Percentiles rank a stretch among this genome's conserved stretches.
Conservation (phyloP, 2,329 filamentous ascomycete genomes). For the Biscogniauxia sp. region DNA sequence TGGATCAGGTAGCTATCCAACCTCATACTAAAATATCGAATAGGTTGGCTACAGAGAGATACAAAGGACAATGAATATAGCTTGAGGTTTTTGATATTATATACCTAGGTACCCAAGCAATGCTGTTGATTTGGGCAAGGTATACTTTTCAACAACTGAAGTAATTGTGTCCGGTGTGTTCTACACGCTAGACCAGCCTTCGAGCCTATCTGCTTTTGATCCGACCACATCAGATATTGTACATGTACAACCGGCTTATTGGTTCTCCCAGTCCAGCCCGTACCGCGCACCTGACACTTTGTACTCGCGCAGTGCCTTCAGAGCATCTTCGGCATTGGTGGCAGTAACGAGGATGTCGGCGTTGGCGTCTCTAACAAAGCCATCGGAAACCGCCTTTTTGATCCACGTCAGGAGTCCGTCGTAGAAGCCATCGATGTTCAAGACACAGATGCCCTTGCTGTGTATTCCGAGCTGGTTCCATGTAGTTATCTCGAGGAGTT, state of each 20-base stretch:
- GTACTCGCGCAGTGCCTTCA: constrained; percentile 70
- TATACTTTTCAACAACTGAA: background rate
- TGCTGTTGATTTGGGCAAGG: background rate
- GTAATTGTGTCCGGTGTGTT: too few relatives aligned
- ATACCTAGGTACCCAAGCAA: background rate
- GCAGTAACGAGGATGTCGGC: constrained; percentile 77
- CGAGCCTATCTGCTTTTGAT: background rate
- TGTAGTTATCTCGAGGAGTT: constrained; percentile 85
- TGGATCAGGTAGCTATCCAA: too few relatives aligned
- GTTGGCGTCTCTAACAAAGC: constrained; percentile 73
- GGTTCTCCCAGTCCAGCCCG: constrained; percentile 71
- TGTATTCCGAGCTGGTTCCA: constrained; percentile 99
- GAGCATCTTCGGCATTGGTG: constrained; percentile 67
- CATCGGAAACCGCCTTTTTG: constrained; percentile 67
- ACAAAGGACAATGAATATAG: too few relatives aligned
- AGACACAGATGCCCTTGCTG: constrained; percentile 70
- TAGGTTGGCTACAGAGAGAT: too few relatives aligned
- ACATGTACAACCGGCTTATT: constrained; percentile 17
- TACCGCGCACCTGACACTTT: constrained; percentile 71
- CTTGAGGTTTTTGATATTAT: too few relatives aligned
- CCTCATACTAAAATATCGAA: too few relatives aligned
- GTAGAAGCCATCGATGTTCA: constrained; percentile 91
- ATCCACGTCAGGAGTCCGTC: constrained; percentile 85
- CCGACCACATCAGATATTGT: background rate
- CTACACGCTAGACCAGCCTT: too few relatives aligned